Base-by-base conservation (phyloP, 805 yeast genomes). In the Saturnispora besseyi region DNA sequence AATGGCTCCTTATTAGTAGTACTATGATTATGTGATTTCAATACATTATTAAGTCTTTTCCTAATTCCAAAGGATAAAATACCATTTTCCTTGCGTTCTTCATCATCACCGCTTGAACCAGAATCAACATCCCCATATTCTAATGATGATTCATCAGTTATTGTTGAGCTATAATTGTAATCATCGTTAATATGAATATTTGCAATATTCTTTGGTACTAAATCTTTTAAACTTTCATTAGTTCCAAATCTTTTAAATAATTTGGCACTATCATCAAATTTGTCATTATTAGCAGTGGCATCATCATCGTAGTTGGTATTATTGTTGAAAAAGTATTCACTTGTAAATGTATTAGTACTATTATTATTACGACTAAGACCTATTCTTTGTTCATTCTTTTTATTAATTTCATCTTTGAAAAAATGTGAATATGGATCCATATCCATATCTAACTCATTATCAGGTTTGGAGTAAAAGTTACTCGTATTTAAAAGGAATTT, bases 391-490 rank as follows among this genome's bases (percentile, higher is more conserved):
- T 26, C 32, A 40, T 46, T 34, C 40, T 47, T 32, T 4, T 34
- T 22, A 31, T 28, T 30, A 37, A 26, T 2, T 26, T 26, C 31
- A 24, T 26, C 21, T 24, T 44, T 32, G 18, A 51, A 55, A 31
- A 55, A 53, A 47, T 55, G 55, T n/a, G 56, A 53, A 40, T 45
- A 53, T 11, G 55, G 55, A 33, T 53, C 52, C 24, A 36, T 38
- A 13, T 21, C 31, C 29, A 52, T 50, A 6, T 49, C 51, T 3
- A 38, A 30, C 5, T 45, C 54, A 1, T 50, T 50, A 4, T 49
- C 51, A 5, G 44, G 36, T 9, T 48, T 55, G 0, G 55, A 50
- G 40, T 42, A 50, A 34, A 54, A 54, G 28, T 54, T 49, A 15
- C 44, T 51, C 36, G 46, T 41, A 45, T 56, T 52, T 44, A 52